phyloP scores from a whole-genome alignment of 805 yeast species.

The Wickerhamiella domercqiae region DNA sequence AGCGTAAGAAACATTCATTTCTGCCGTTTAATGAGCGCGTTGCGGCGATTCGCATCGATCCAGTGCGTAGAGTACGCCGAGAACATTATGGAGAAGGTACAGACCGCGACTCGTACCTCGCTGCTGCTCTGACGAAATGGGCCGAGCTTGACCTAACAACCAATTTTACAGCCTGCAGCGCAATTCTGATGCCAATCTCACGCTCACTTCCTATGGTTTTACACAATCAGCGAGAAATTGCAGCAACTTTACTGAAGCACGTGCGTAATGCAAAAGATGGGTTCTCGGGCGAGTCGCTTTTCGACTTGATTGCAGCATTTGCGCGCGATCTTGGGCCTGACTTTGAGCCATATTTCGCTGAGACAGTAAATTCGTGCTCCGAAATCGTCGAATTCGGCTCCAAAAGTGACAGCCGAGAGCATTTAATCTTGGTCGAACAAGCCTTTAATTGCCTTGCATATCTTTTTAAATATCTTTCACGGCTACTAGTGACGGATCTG shows the following conservation, averaged over 20 bases:
- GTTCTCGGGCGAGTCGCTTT: conserved; percentile 54
- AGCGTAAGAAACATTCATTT: conserved; percentile 23
- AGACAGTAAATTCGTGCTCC: conserved; percentile 37
- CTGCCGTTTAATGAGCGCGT: conserved; percentile 72
- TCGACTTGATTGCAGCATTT: conserved; percentile 71
- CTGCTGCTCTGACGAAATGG: conserved; percentile 75
- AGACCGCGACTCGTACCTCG: conserved; percentile 46
- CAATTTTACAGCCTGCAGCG: conserved; percentile 47
- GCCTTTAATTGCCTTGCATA: conserved; percentile 74
- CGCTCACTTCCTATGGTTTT: conserved; percentile 71
- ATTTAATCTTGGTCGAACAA: conserved; percentile 55
- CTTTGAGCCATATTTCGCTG: conserved; percentile 53
- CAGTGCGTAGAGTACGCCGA: conserved; percentile 27
- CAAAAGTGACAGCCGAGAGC: conserved; percentile 28
- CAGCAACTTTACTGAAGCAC: conserved; percentile 33
- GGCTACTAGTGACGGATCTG: conserved; percentile 45
- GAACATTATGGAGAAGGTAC: conserved; percentile 17
- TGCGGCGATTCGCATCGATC: conserved; percentile 71
- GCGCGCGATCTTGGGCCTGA: conserved; percentile 89
- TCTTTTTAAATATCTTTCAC: conserved; percentile 72
- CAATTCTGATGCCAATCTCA: conserved; percentile 36
- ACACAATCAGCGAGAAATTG: conserved; percentile 52
- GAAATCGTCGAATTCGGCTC: conserved; percentile 27
- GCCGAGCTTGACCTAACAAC: conserved; percentile 68
- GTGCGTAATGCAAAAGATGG: conserved; percentile 45